Evolutionary conservation across 2,329 filamentous ascomycete species (phyloP), one percentile per base, ranked within the genome.

Genomic region (Aspergillus proliferans): DNA sequence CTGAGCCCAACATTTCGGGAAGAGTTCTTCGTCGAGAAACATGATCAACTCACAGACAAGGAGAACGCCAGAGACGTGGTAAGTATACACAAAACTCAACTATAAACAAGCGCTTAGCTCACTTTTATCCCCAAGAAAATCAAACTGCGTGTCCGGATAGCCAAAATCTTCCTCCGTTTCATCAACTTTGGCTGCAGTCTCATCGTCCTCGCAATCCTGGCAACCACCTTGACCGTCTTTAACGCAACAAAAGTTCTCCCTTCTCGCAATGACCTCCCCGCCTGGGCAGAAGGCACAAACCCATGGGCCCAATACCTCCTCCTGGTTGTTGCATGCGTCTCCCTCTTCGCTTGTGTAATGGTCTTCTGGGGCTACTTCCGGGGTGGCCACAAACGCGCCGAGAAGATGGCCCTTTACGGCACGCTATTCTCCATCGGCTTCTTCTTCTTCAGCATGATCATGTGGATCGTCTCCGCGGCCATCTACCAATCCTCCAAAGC

Each of bases 181-280:
- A 87, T 97, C 73, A 96, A 92, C 78, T 97, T 98, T 71, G 90
- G 88, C 70, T 98, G 93, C 77, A 92, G 88, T 69, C 79, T 97
- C 52, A 96, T 98, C 66, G 88, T 98, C 57, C 80, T 98, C 50
- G 79, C 90, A 53, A 92, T 98, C 82, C 76, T 98, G 47, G 84
- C 87, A 12, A 82, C 88, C n/a, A 89, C 88, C 3, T 88, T 98
- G 64, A 76, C 84, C 58, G 91, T 98, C 69, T 98, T 98, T 82
- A 89, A 93, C 69, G 81, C 90, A 45, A 96, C 93, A 51, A 88
- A 82, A 65, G 47, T 72, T 14, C 76, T 98, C 2, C 82, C 90
- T 30, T 64, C 82, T 12, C 82, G 92, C 57, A 95, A 88, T 75
- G 83, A 81, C 52, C 82, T 95, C 56, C 88, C 90, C 5, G 73